phyloP scores from a whole-genome alignment of 805 yeast genomes.

The Cyberlindnera nakhonratchasimensis region DNA sequence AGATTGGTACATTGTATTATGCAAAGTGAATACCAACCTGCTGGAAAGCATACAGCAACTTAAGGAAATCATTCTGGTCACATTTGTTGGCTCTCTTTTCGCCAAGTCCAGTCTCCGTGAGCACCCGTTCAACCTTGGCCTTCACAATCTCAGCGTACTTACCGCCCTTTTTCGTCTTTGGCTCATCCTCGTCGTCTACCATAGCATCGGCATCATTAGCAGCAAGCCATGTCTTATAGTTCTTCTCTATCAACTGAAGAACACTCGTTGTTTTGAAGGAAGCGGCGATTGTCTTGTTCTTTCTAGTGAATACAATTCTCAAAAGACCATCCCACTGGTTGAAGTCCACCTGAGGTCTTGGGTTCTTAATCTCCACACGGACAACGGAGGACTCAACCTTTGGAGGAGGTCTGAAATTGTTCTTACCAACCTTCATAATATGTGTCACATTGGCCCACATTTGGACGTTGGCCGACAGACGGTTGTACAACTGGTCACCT shows the following conservation, averaged over 20 bases:
- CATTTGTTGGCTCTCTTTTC: conserved; percentile 91
- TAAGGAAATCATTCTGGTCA: conserved; percentile 92
- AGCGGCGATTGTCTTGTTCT: conserved; percentile 89
- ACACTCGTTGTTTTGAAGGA: conserved; percentile 85
- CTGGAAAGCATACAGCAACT: conserved; percentile 85
- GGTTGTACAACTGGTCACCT: conserved; percentile 90
- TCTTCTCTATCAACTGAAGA: conserved; percentile 76
- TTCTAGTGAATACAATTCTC: conserved; percentile 87
- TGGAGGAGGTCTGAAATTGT: conserved; percentile 97
- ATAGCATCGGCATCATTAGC: conserved; percentile 41
- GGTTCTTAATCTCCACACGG: conserved; percentile 83
- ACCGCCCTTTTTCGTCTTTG: conserved; percentile 30
- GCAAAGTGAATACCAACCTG: conserved; percentile 97
- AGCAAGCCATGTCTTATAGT: conserved; percentile 74
- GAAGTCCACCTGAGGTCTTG: conserved; percentile 91
- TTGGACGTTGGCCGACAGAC: conserved; percentile 94
- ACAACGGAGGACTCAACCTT: conserved; percentile 97
- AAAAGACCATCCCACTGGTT: conserved; percentile 96
- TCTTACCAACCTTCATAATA: conserved; percentile 96
- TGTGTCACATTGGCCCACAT: conserved; percentile 99
- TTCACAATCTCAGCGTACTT: conserved; percentile 47
- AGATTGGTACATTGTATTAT: conserved; percentile 26
- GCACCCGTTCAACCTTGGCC: conserved; percentile 66
- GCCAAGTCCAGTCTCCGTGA: conserved; percentile 72
- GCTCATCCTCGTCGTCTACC: conserved; percentile 33